A percentile compares a stretch with the other conserved stretches of the same genome.
Conservation (phyloP, 2,329 filamentous ascomycete genomes). For the Aureobasidium lini region DNA sequence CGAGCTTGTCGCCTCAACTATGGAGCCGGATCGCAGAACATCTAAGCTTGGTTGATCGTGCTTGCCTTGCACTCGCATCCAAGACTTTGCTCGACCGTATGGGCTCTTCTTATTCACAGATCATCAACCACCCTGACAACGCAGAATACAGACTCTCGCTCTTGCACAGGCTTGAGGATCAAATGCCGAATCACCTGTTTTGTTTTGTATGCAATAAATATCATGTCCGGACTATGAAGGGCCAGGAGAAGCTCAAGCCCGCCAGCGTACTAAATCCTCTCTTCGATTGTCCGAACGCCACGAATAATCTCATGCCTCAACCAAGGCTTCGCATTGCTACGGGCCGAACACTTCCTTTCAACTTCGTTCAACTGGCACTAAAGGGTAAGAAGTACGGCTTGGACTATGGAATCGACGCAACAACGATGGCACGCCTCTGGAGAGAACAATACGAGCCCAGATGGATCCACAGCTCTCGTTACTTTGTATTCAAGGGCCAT, state of each 20-base stretch:
- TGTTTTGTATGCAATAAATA: slow-evolving; percentile 52
- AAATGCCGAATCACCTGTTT: slow-evolving; percentile 49
- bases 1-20: slow-evolving; percentile 36
- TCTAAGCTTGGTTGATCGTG: slow-evolving; percentile 40
- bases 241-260: slow-evolving; percentile 47
- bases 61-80: slow-evolving; percentile 43
- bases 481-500: slow-evolving; percentile 44
- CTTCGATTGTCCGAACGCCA: slow-evolving; percentile 48
- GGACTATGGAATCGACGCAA: slow-evolving; percentile 40
- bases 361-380: slow-evolving; percentile 51
- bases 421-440: slow-evolving; percentile 47
- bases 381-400: slow-evolving; percentile 42
- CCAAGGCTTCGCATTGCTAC: slow-evolving; percentile 45
- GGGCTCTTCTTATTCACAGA: slow-evolving; percentile 33
- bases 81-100: slow-evolving; percentile 40
- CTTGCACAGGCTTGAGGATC: slow-evolving; percentile 43
- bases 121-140: slow-evolving; percentile 37
- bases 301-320: slow-evolving; percentile 41
- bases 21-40: slow-evolving; percentile 40
- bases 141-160: slow-evolving; percentile 42
- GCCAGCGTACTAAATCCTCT: slow-evolving; percentile 49
- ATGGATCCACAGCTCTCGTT: slow-evolving; percentile 51
- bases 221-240: slow-evolving; percentile 47
- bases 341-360: slow-evolving; percentile 48
- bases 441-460: slow-evolving; percentile 37